phyloP scores from a whole-genome alignment of 2,329 filamentous ascomycete genomes.

The Botrytis fragariae region DNA sequence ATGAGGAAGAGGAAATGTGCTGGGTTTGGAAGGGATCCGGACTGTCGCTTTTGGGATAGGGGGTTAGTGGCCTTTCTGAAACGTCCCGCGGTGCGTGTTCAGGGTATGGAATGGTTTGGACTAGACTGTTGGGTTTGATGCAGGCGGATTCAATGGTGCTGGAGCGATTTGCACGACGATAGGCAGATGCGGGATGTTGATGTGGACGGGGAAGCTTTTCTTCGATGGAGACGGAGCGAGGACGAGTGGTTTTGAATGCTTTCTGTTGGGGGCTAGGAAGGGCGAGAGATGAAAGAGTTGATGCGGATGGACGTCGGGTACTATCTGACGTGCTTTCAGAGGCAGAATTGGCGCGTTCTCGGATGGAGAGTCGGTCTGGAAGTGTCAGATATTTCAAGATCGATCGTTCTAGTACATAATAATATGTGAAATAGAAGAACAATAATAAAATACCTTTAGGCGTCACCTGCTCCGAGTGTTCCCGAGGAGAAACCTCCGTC shows the following conservation, averaged over 20 bases:
- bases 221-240: constrained; percentile 19
- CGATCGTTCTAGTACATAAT: neutral
- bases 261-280: neutral
- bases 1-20: neutral
- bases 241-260: neutral
- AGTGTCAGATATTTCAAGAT: neutral
- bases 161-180: constrained; percentile 15
- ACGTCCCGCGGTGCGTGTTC: constrained; percentile 12
- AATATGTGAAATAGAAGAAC: too few relatives aligned
- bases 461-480: neutral
- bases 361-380: neutral
- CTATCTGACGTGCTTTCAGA: neutral
- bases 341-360: neutral
- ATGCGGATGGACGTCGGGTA: constrained; percentile 7
- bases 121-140: neutral
- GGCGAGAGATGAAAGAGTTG: neutral
- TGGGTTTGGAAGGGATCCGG: constrained; percentile 15
- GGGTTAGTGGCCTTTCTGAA: constrained; percentile 23
- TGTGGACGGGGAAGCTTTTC: constrained; percentile 10
- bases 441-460: neutral
- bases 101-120: neutral
- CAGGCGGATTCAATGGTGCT: constrained; percentile 18
- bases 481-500: too few relatives aligned
- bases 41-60: constrained; percentile 22
- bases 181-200: neutral